Conservation (phyloP, 768 basidiomycete genomes). For the Podaxis rugospora region DNA sequence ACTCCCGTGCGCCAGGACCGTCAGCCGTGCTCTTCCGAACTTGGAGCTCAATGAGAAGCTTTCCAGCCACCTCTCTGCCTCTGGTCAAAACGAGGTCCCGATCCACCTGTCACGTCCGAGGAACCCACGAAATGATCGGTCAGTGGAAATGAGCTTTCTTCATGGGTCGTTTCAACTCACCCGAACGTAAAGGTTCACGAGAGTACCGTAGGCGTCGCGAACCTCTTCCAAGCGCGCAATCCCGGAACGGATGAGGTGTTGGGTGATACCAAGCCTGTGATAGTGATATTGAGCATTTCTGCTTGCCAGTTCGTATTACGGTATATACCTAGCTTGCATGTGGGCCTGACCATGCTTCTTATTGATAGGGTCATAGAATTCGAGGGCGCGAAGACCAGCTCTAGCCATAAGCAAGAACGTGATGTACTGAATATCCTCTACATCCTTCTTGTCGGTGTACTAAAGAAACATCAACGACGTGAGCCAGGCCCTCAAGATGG, state of each 20-base stretch:
- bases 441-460: constrained; percentile 64
- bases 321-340: constrained; percentile 78
- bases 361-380: constrained; percentile 78
- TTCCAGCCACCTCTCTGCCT: constrained; percentile 65
- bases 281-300: neutral
- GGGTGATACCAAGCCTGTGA: constrained; percentile 73
- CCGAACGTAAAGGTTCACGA: constrained; percentile 67
- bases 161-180: constrained; percentile 34
- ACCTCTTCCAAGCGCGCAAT: constrained; percentile 70
- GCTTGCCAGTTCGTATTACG: neutral
- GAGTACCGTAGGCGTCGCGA: constrained; percentile 47
- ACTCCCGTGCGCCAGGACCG: constrained; percentile 71
- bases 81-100: constrained; percentile 59
- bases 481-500: neutral
- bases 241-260: constrained; percentile 68
- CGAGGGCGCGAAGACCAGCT: constrained; percentile 71
- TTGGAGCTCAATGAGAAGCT: constrained; percentile 76
- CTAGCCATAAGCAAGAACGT: constrained; percentile 87
- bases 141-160: neutral
- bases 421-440: constrained; percentile 77
- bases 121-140: neutral
- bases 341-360: constrained; percentile 87
- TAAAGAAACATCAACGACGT: constrained; percentile 21
- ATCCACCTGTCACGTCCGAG: constrained; percentile 50
- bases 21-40: constrained; percentile 85